Percentiles rank a stretch among this genome's conserved stretches.
These are phyloP conservation scores for Hortaea sp. DNA, from an alignment of 2,329 filamentous ascomycete genomes.

Conservation along the genomic window DNA sequence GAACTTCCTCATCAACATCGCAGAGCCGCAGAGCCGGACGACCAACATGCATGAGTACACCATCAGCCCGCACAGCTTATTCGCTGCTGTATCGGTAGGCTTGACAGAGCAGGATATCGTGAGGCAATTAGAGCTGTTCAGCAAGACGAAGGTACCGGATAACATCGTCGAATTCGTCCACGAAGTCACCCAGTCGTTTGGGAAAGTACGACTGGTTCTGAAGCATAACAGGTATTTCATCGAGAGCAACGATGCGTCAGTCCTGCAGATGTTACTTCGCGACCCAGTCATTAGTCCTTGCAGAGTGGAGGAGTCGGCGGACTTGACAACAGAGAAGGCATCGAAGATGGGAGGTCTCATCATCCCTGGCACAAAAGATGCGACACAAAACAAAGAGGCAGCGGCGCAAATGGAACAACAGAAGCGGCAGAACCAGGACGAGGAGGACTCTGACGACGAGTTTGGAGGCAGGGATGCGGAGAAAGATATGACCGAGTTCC, in stretches of 20 bases:
- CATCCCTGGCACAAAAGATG: constrained; percentile 90
- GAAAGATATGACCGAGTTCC: constrained; percentile 56
- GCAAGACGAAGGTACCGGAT: constrained; percentile 79
- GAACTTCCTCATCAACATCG: constrained; percentile 91
- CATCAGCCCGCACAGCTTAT: constrained; percentile 83
- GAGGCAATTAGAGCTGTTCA: constrained; percentile 73
- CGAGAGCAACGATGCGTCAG: constrained; percentile 78
- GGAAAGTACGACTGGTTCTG: constrained; percentile 88
- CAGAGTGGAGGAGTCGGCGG: constrained; percentile 62
- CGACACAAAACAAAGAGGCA: constrained; percentile 75
- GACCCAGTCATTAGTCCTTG: constrained; percentile 73
- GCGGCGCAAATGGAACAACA: constrained; percentile 35
- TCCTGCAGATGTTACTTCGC: constrained; percentile 76
- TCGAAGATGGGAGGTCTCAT: constrained; percentile 80
- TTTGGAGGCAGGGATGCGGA: constrained; percentile 39
- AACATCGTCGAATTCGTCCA: constrained; percentile 70
- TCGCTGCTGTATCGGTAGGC: constrained; percentile 93
- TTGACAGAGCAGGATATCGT: constrained; percentile 83
- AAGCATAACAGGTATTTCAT: constrained; percentile 93
- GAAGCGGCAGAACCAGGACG: constrained; percentile 38
- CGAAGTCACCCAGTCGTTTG: constrained; percentile 78
- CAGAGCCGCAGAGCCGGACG: constrained; percentile 83
- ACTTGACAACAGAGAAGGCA: constrained; percentile 68
- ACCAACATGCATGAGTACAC: constrained; percentile 89
- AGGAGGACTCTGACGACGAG: constrained; percentile 43